phyloP scores from a whole-genome alignment of 768 basidiomycete genomes.

The Peribolospora baueri region DNA sequence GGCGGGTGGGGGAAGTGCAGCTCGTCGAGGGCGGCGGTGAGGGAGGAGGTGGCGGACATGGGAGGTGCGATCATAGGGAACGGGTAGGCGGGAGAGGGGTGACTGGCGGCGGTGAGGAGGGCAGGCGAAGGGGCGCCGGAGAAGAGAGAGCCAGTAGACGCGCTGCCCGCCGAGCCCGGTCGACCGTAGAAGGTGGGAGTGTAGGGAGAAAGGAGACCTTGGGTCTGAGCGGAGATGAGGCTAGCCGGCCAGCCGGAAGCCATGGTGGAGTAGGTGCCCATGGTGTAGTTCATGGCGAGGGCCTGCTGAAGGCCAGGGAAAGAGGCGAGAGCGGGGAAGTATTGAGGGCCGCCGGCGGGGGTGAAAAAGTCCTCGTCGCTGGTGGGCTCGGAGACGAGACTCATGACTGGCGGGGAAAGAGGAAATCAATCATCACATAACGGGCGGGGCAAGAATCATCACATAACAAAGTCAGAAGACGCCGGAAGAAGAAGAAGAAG shows the following conservation, averaged over 20 bases:
- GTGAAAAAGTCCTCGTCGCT: constrained; percentile 11
- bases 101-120: not conserved
- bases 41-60: not conserved
- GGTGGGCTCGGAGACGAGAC: constrained; percentile 10
- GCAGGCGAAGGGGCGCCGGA: not conserved
- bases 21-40: not conserved
- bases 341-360: constrained; percentile 4
- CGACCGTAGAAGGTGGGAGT: constrained; percentile 1
- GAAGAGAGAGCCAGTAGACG: not conserved
- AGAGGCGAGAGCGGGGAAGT: constrained; percentile 6
- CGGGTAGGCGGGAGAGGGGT: not conserved
- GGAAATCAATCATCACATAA: not conserved
- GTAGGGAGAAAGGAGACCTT: not conserved
- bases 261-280: too few species aligned
- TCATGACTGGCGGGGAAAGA: constrained; percentile 8
- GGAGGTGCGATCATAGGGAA: not conserved
- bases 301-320: not conserved
- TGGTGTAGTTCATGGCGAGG: too few species aligned
- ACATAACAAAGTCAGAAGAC: not conserved
- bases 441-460: not conserved
- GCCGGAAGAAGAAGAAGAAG: not conserved
- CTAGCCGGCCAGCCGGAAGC: not conserved
- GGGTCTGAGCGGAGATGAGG: not conserved
- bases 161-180: not conserved
- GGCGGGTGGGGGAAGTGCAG: not conserved